phyloP scores from a whole-genome alignment of 192 early-diverging fungal genomes.

The Umbelopsis vinacea region DNA sequence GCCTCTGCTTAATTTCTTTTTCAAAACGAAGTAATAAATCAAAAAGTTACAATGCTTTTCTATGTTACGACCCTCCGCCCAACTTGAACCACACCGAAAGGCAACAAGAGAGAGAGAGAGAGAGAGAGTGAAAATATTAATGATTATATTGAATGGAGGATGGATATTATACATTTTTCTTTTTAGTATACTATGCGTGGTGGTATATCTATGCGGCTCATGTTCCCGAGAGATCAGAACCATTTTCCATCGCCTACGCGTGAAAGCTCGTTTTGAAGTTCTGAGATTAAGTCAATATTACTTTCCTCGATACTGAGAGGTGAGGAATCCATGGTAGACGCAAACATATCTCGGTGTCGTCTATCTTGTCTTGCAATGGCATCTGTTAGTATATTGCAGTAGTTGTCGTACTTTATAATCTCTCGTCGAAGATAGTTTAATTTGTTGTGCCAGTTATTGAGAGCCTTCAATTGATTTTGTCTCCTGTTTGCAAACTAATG shows the following conservation, averaged over 20 bases:
- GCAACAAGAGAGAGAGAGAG: no score
- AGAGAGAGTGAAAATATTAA: neutral
- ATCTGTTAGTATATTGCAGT: conserved; percentile 62
- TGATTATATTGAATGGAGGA: neutral
- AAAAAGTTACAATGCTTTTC: conserved; percentile 19
- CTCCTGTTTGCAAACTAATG: conserved; percentile 61
- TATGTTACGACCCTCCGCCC: neutral
- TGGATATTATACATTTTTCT: conserved; percentile 12
- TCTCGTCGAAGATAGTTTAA: conserved; percentile 78
- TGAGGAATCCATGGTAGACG: neutral
- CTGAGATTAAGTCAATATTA: neutral
- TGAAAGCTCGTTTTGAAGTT: conserved; percentile 8
- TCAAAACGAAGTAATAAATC: conserved; percentile 8
- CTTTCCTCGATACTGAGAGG: conserved; percentile 6
- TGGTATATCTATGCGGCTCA: neutral
- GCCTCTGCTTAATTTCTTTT: conserved; percentile 28
- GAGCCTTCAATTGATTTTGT: conserved; percentile 63
- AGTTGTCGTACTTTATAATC: conserved; percentile 84
- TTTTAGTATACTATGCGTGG: neutral
- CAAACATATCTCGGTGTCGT: conserved; percentile 5
- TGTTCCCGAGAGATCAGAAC: neutral
- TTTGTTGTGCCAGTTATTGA: conserved; percentile 82
- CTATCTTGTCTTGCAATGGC: conserved; percentile 2
- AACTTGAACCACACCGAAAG: no score
- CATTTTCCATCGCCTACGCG: conserved; percentile 4